Evolutionary conservation across 2,329 filamentous ascomycete genomes (phyloP), one percentile per base, ranked within the genome.

Genomic region (Albifimbria verrucaria): DNA sequence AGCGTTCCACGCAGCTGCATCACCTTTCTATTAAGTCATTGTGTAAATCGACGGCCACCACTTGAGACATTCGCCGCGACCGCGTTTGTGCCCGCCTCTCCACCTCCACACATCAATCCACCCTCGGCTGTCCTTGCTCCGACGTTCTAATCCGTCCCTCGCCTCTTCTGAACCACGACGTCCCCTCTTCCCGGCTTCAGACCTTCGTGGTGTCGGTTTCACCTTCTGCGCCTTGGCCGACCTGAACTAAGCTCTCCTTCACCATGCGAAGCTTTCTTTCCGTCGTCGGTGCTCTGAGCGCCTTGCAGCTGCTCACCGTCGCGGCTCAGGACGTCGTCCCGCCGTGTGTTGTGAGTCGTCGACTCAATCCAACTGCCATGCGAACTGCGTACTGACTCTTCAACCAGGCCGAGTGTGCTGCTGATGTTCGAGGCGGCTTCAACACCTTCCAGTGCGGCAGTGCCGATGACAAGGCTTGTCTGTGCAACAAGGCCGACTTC

Each of bases 401-500:
- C 18, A 11, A 21, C 15, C 48, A 66, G 64, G 55, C 54, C 26
- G 48, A 36, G 44, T 68, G 65, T 45, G 45, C 55, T 22, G 54
- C 57, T 25, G 42, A 59, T 22, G 43, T 59, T 7, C 59, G 59
- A 49, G 51, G 44, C 42, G 44, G 60, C 3, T 65, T 64, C 51
- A 25, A 54, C 17, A 57, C 59, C 18, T 60, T 60, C 44, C 43
- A 49, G 10, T 72, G 69, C 41, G 36, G 45, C n/a, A 64, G 57
- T 53, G 65, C 65, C 28, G 58, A 61, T 42, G 61, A 70, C 24
- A 61, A 62, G 20, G 59, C 63, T 17, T 79, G 77, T 55, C 65
- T 79, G 17, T 79, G 77, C 57, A 59, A 55, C 24, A 68, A 69
- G 11, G 50, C 62, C 1, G 61, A 61, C 20, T 74, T 73, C 50